A percentile compares a stretch with the other conserved stretches of the same genome.
Conservation (phyloP, 2,329 filamentous ascomycete species). For the Hymenoscyphus fraxineus region DNA sequence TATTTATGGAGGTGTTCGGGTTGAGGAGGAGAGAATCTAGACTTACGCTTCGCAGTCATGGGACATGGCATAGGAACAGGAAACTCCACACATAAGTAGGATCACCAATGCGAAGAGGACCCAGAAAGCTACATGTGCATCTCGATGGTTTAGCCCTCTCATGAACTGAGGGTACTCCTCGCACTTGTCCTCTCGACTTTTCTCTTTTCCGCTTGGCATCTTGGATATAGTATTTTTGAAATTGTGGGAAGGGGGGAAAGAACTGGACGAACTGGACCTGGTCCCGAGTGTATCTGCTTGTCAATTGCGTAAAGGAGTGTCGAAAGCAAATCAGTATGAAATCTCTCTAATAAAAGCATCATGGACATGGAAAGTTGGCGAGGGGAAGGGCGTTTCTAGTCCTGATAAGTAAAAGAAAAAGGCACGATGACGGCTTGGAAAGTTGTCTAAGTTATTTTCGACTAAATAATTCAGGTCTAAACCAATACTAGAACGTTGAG, state of each 20-base stretch:
- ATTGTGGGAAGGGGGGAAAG: not conserved
- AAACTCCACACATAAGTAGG: not conserved
- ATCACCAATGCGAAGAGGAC: not conserved
- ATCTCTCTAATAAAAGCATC: not conserved
- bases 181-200: not conserved
- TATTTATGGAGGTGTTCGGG: not conserved
- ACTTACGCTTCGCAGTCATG: not conserved
- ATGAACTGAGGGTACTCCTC: not conserved
- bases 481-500: too few species aligned
- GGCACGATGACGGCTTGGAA: too few species aligned
- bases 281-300: too few species aligned
- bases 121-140: not conserved
- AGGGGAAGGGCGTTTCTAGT: not conserved
- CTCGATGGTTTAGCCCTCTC: not conserved
- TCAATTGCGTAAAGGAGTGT: not conserved
- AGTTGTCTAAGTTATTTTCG: too few species aligned
- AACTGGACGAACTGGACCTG: not conserved
- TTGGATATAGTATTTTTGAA: not conserved
- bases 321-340: not conserved
- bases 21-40: not conserved
- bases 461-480: too few species aligned
- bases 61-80: not conserved
- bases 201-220: not conserved
- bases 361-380: not conserved
- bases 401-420: too few species aligned